A percentile compares a stretch with the other conserved stretches of the same genome.
Evolutionary conservation across 257 asterid genomes (phyloP).

Genomic region (Nicotiana otophora): DNA sequence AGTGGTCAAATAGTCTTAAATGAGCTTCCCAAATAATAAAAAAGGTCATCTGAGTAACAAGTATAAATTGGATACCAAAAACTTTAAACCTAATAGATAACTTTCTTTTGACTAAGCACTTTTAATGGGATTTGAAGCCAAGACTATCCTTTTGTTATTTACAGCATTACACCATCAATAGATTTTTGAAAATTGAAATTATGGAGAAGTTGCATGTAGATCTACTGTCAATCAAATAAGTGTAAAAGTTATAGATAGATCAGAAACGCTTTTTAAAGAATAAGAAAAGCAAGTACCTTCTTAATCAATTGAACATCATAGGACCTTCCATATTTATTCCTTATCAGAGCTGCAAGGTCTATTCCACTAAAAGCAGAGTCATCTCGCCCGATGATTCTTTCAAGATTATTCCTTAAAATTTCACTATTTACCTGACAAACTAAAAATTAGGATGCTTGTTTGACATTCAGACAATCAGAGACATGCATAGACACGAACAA

Average conservation of each 20-base stretch:
- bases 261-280: not conserved
- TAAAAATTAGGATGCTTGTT: slow-evolving; percentile 21
- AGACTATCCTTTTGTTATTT: not conserved
- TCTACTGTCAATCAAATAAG: not conserved
- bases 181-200: not conserved
- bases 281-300: slow-evolving; percentile 49
- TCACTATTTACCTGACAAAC: slow-evolving; percentile 56
- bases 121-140: not conserved
- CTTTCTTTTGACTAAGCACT: not conserved
- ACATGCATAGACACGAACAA: not conserved
- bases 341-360: slow-evolving; percentile 86
- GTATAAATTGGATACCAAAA: not conserved
- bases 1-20: not conserved
- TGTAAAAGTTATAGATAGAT: not conserved
- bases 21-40: not conserved
- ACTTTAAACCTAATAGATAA: not conserved
- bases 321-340: slow-evolving; percentile 89
- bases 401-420: slow-evolving; percentile 59
- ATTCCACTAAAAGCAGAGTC: slow-evolving; percentile 86
- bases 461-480: not conserved
- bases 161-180: not conserved
- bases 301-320: slow-evolving; percentile 91
- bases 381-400: slow-evolving; percentile 70
- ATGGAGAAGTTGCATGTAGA: slow-evolving; percentile 1
- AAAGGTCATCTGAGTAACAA: not conserved